Base-by-base conservation (phyloP, 1,284 basidiomycete genomes). In the Takashimella tepidaria region DNA sequence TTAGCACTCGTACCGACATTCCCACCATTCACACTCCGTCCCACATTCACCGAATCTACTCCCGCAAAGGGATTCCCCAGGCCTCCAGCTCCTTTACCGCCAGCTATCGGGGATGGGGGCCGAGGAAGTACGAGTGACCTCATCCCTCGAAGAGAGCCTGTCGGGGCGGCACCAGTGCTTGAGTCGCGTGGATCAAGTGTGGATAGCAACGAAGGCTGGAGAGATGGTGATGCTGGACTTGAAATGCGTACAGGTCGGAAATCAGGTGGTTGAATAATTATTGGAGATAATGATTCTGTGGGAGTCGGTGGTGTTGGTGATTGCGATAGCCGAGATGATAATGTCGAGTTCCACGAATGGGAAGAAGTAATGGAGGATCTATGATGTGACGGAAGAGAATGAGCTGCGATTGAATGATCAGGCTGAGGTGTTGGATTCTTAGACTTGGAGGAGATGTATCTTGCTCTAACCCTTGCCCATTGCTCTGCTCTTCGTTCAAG, bases 151-250 rank as follows among this genome's bases (percentile, higher is more conserved):
- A 16, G 31, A 37, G 31, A 37, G 31, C 31, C 16, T 16, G 31
- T 37, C 10, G 31, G 31, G 8, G 31, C 16, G 10, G 31, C 31
- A 8, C 31, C 31, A 37, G 31, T 8, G 16, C 31, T 37, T 16
- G 31, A 37, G 16, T 37, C 31, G 31, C 31, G 31, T 37, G 31
- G 31, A 16, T 37, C 31, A 16, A 37, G 31, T 37, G 31, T 37
- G 31, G 31, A 37, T 37, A 37, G 31, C 31, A 37, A 37, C 8
- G 31, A 37, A 8, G 31, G 31, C 31, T 37, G 31, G 16, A 37
- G 76, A 76, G 20, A 66, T 67, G n/a, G 67, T 61, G 58, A 72
- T 70, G 20, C 65, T 60, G 41, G 62, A 57, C 59, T 78, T 78
- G 20, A 68, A 68, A 58, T 78, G 73, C 13, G 66, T 65, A 11